Conservation (phyloP, 176 grass and related monocot species). For the Carex parvula region DNA sequence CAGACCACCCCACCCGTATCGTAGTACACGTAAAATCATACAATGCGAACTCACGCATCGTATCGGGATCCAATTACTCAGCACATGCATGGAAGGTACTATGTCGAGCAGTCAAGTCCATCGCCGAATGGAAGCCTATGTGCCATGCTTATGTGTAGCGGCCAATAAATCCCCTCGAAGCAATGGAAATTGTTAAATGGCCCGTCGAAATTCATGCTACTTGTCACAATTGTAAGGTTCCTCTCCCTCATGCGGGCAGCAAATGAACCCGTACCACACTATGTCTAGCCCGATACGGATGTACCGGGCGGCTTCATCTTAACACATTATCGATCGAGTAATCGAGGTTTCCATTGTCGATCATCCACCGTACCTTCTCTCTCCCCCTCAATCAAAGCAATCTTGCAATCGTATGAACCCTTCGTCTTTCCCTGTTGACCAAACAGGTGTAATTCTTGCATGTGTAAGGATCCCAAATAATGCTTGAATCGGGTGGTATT, state of each 20-base stretch:
- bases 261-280: constrained; percentile 77
- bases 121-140: constrained; percentile 77
- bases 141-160: constrained; percentile 56
- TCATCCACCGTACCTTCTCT: constrained; percentile 61
- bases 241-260: constrained; percentile 76
- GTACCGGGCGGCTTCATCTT: constrained; percentile 25
- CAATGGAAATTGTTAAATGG: constrained; percentile 80
- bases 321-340: constrained; percentile 71
- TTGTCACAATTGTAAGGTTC: constrained; percentile 67
- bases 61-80: constrained; percentile 66
- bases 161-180: constrained; percentile 55
- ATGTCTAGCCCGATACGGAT: constrained; percentile 83
- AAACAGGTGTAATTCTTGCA: constrained; percentile 97
- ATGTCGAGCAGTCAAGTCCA: constrained; percentile 67
- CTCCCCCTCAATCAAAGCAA: constrained; percentile 69
- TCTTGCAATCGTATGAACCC: constrained; percentile 77
- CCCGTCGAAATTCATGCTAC: constrained; percentile 65
- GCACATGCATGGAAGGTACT: constrained; percentile 69
- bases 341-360: constrained; percentile 41
- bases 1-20: constrained; percentile 79
- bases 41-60: constrained; percentile 57
- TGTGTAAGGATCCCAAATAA: constrained; percentile 61
- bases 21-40: constrained; percentile 76
- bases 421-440: constrained; percentile 35
- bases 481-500: constrained; percentile 56